These are phyloP conservation scores for Colletotrichum eleusines DNA, from an alignment of 2,329 filamentous ascomycete species.

Conservation along the genomic window DNA sequence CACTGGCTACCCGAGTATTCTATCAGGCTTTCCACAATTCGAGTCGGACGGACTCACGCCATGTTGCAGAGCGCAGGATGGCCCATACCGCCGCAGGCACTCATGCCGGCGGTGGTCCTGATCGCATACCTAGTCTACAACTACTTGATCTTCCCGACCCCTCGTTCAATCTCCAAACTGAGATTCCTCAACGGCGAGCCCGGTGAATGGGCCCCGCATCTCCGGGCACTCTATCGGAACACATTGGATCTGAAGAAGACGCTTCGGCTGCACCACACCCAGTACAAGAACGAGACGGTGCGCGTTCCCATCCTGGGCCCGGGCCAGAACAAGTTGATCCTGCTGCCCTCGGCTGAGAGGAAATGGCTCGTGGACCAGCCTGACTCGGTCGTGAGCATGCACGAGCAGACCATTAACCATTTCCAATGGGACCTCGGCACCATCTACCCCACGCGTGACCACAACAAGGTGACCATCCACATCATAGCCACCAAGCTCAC, in stretches of 20 bases:
- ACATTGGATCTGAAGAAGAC: slow-evolving; percentile 26
- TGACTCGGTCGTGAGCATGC: slow-evolving; percentile 16
- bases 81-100: background rate
- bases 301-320: slow-evolving; percentile 21
- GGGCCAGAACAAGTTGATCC: slow-evolving; percentile 18
- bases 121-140: background rate
- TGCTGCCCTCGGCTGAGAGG: slow-evolving; percentile 7
- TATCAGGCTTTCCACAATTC: background rate
- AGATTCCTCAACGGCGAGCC: slow-evolving; percentile 18
- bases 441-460: slow-evolving; percentile 13
- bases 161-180: slow-evolving; percentile 1
- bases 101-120: background rate
- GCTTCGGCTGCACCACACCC: slow-evolving; percentile 20
- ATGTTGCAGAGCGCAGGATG: background rate
- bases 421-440: background rate
- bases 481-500: slow-evolving; percentile 24
- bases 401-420: slow-evolving; percentile 16
- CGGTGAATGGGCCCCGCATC: slow-evolving; percentile 18
- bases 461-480: slow-evolving; percentile 19
- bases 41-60: background rate
- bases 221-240: slow-evolving; percentile 23
- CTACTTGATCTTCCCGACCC: background rate
- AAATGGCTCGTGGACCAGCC: slow-evolving; percentile 21
- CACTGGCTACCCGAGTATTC: background rate
- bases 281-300: slow-evolving; percentile 17